These are phyloP conservation scores for Trichoderma citrinoviride DNA, from an alignment of 2,329 filamentous ascomycete genomes.

Conservation along the genomic window DNA sequence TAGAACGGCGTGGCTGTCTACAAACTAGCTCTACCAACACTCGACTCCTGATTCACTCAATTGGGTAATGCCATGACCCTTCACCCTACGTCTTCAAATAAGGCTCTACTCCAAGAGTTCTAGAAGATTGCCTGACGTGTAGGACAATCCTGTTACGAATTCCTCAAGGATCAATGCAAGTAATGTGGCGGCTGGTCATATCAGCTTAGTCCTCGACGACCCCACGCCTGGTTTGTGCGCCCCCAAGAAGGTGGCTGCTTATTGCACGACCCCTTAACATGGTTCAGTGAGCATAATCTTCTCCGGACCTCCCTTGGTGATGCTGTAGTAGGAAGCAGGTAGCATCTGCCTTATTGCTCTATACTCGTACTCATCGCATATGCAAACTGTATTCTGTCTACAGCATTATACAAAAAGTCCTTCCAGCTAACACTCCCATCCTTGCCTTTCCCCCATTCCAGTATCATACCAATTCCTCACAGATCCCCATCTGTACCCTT, in stretches of 20 bases:
- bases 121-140: not conserved
- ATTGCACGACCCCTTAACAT: not conserved
- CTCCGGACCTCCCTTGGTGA: too few relatives aligned
- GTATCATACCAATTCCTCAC: not conserved
- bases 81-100: not conserved
- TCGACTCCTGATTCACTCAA: not conserved
- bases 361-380: too few relatives aligned
- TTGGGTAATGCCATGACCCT: not conserved
- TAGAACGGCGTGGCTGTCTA: not conserved
- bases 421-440: too few relatives aligned
- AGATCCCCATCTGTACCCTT: not conserved
- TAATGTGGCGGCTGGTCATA: not conserved
- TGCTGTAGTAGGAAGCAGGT: not conserved
- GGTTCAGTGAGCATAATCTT: not conserved
- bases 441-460: not conserved
- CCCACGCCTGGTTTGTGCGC: not conserved
- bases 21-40: too few relatives aligned
- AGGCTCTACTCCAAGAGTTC: not conserved
- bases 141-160: not conserved
- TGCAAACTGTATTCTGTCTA: too few relatives aligned
- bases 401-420: too few relatives aligned
- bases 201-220: not conserved
- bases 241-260: not conserved
- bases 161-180: not conserved
- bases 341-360: too few relatives aligned